Percentiles rank a stretch among this genome's conserved stretches.
Conservation (phyloP, 495 filamentous ascomycete species). For the Acidomyces sp. region DNA sequence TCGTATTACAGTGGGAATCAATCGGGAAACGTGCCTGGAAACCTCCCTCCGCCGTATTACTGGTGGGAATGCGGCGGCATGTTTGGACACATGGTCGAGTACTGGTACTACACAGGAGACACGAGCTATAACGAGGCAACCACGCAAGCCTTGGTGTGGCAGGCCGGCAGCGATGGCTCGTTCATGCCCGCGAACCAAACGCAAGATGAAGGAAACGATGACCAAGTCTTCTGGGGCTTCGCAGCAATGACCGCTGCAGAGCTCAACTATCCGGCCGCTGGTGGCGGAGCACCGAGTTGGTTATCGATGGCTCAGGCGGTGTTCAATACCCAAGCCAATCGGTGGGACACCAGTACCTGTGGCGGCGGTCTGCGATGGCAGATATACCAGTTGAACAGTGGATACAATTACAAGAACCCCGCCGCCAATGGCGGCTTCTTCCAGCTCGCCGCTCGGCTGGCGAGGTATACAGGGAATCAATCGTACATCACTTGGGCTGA, state of each 20-base stretch:
- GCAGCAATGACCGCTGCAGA: constrained; percentile 27
- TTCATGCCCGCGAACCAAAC: constrained; percentile 79
- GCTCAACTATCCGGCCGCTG: constrained; percentile 17
- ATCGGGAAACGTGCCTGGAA: constrained; percentile 27
- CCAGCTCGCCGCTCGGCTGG: constrained; percentile 66
- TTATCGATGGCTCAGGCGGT: constrained; percentile 21
- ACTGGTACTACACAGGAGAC: constrained; percentile 74
- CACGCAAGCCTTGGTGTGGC: constrained; percentile 53
- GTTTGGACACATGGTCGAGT: constrained; percentile 66
- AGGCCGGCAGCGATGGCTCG: constrained; percentile 51
- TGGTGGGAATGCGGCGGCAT: constrained; percentile 75
- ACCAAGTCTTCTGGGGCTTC: constrained; percentile 27
- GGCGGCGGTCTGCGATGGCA: constrained; percentile 55
- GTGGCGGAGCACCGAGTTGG: constrained; percentile 19
- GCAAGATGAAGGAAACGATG: constrained; percentile 25
- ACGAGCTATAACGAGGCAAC: constrained; percentile 56
- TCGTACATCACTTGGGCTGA: constrained; percentile 66
- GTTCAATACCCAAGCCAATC: constrained; percentile 26
- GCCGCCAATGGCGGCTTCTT: constrained; percentile 71
- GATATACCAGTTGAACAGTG: constrained; percentile 61
- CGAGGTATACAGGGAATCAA: constrained; percentile 55
- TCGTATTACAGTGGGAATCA: constrained; percentile 36
- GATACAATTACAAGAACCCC: constrained; percentile 57
- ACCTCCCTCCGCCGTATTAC: constrained; percentile 48
- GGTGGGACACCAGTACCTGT: constrained; percentile 40